Conservation (phyloP, 2,329 filamentous ascomycete species). For the Boeremia lycopersici region DNA sequence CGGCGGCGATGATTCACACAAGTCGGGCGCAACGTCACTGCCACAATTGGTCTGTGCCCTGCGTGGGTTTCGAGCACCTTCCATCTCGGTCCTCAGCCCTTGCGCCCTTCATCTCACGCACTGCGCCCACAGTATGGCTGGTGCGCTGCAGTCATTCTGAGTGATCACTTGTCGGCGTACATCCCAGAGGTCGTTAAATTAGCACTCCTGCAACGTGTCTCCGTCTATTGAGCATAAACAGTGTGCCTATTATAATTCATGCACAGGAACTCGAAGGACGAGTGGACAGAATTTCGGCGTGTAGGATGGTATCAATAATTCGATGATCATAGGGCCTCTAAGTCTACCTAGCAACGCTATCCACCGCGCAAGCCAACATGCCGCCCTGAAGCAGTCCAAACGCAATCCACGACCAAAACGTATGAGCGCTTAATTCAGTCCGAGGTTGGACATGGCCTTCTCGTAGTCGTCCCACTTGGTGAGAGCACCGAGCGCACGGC, state of each 20-base stretch:
- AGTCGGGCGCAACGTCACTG: conserved; percentile 16
- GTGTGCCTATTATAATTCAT: too few relatives aligned
- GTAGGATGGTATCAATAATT: conserved; percentile 10
- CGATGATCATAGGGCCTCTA: conserved; percentile 5
- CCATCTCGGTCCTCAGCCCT: conserved; percentile 20
- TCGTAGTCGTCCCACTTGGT: conserved; percentile 85
- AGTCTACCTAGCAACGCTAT: conserved; percentile 9
- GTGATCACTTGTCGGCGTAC: too few relatives aligned
- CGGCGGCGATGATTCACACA: conserved; percentile 17
- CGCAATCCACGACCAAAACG: background rate
- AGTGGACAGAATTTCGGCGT: background rate
- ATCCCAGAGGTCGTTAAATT: too few relatives aligned
- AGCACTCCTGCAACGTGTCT: too few relatives aligned
- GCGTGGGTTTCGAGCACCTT: conserved; percentile 12
- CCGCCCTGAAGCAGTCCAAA: background rate
- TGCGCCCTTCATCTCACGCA: conserved; percentile 22
- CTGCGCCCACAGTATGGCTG: conserved; percentile 7
- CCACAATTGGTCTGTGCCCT: conserved; percentile 12
- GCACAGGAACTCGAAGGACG: too few relatives aligned
- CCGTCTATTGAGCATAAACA: too few relatives aligned
- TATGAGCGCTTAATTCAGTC: conserved; percentile 24
- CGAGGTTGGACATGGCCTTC: conserved; percentile 61
- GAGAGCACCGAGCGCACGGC: conserved; percentile 83
- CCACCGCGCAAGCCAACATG: conserved; percentile 3
- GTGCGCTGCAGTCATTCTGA: background rate